Percentiles rank a stretch among this genome's conserved stretches.
Conservation (phyloP, 371 early-diverging fungal genomes). For the Rhizopus sp. region DNA sequence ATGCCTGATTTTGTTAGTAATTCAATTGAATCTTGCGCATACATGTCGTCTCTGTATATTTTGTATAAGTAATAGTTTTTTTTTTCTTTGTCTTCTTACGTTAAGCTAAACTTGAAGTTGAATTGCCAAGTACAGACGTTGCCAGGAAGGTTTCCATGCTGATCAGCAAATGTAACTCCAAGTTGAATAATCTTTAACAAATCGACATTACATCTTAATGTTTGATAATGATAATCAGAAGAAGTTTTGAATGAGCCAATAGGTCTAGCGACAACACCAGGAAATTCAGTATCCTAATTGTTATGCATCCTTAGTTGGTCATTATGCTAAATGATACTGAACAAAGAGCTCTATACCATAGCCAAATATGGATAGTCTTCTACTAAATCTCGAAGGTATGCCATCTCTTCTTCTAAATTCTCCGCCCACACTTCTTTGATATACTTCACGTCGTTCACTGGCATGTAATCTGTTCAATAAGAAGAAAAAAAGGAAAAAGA, state of each 20-base stretch:
- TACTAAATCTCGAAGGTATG: constrained; percentile 85
- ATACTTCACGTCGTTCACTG: constrained; percentile 55
- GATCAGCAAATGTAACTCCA: constrained; percentile 97
- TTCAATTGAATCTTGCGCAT: constrained; percentile 99
- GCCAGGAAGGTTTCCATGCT: constrained; percentile 88
- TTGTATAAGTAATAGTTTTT: neutral
- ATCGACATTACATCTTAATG: constrained; percentile 98
- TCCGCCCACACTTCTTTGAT: constrained; percentile 97
- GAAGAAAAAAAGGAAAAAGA: constrained; percentile 1
- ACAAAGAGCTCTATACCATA: constrained; percentile 73
- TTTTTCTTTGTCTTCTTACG: constrained; percentile 41
- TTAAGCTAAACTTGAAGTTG: constrained; percentile 97
- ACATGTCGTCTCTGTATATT: constrained; percentile 91
- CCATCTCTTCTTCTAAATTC: constrained; percentile 97
- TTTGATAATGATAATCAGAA: constrained; percentile 98
- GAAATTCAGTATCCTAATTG: constrained; percentile 98
- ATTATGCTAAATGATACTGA: neutral
- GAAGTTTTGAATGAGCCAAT: constrained; percentile 95
- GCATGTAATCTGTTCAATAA: constrained; percentile 25
- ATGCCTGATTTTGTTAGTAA: constrained; percentile 96
- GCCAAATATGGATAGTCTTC: constrained; percentile 95
- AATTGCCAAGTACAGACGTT: constrained; percentile 99
- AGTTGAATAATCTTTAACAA: constrained; percentile 98
- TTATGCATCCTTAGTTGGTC: neutral
- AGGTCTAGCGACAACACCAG: constrained; percentile 99